Evolutionary conservation across 1,139 yeast genomes (phyloP).

Genomic region (Yarrowia galli): DNA sequence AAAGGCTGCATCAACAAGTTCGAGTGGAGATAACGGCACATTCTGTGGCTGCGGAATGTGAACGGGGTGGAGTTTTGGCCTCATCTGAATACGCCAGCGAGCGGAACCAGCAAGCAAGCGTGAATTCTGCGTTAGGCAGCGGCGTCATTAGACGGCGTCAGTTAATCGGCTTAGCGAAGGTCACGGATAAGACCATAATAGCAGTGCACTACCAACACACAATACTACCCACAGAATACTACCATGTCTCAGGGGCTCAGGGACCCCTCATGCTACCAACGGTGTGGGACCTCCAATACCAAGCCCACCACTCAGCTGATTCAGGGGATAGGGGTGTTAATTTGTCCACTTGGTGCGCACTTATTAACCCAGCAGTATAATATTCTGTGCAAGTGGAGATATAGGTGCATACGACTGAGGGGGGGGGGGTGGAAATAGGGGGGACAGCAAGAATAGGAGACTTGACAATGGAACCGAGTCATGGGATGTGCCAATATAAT

Average conservation of each 20-base stretch:
- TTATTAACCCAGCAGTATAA: neutral
- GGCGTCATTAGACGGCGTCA: neutral
- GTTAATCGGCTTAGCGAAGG: neutral
- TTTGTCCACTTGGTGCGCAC: neutral
- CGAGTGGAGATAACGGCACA: conserved; percentile 35
- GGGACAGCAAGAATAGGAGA: neutral
- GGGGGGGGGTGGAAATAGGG: neutral
- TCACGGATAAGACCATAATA: neutral
- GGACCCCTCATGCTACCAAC: neutral
- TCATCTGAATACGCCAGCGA: neutral
- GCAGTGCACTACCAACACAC: too few species aligned
- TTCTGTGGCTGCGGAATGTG: conserved; percentile 35
- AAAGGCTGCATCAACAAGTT: conserved; percentile 12
- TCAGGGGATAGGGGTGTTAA: conserved; percentile 21
- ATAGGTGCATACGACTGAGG: conserved; percentile 5
- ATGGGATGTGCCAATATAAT: neutral
- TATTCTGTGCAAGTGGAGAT: conserved; percentile 6
- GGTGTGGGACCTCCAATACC: neutral
- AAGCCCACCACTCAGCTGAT: conserved; percentile 1
- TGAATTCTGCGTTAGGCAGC: too few species aligned
- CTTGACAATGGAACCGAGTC: neutral
- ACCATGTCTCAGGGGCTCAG: neutral
- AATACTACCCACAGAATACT: neutral
- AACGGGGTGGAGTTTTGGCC: neutral
- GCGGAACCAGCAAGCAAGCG: neutral